Evolutionary conservation across 2,329 filamentous ascomycete genomes (phyloP).

Genomic region (Fonsecaea erecta): DNA sequence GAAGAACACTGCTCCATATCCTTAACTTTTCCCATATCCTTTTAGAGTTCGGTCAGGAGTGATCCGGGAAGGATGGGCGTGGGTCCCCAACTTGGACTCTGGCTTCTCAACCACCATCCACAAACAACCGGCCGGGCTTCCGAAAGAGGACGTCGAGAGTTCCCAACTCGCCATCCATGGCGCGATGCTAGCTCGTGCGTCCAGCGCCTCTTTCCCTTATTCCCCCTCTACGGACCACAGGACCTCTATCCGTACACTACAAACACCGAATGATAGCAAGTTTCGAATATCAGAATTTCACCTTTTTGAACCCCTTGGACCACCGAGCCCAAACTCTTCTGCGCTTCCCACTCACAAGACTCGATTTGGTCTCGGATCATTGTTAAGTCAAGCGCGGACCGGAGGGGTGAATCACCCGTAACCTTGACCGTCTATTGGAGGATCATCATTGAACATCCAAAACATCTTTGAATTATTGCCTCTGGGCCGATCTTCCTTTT

Average conservation of each 20-base stretch:
- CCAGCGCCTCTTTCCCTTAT: constrained; percentile 26
- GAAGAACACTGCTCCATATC: constrained; percentile 12
- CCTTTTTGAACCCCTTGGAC: neutral
- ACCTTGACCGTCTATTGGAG: neutral
- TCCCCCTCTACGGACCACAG: constrained; percentile 3
- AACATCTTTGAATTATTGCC: neutral
- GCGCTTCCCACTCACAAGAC: neutral
- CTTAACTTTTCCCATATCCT: constrained; percentile 12
- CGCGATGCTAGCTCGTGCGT: constrained; percentile 33
- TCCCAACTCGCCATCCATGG: constrained; percentile 28
- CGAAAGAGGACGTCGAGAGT: constrained; percentile 30
- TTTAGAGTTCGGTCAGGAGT: constrained; percentile 17
- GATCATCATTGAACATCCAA: constrained; percentile 1
- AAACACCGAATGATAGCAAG: neutral
- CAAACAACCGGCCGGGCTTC: constrained; percentile 21
- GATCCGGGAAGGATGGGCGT: constrained; percentile 14
- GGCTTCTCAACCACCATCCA: constrained; percentile 22
- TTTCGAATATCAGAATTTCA: neutral
- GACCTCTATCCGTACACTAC: neutral
- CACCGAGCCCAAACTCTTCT: neutral
- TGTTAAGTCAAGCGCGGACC: neutral
- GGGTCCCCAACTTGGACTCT: constrained; percentile 21
- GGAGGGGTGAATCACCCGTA: neutral
- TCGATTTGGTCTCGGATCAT: neutral
- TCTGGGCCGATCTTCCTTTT: neutral